Conservation (phyloP, 176 grass and related monocot species). For the Leersia perrieri region DNA sequence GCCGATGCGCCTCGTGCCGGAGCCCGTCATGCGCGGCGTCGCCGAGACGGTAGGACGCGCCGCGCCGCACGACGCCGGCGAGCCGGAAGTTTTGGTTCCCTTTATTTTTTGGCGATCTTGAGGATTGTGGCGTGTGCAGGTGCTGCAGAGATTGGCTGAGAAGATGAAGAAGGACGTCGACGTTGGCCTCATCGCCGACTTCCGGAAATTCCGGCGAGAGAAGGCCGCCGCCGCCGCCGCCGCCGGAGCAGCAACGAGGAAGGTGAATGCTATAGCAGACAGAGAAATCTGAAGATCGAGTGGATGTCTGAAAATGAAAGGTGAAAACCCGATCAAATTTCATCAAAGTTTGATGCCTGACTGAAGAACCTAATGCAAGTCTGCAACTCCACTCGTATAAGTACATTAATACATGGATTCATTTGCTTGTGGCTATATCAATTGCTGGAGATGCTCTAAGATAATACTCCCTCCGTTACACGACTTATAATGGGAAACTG, state of each 20-base stretch:
- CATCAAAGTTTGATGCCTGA: background rate
- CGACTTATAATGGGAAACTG: too few species aligned
- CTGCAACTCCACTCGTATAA: background rate
- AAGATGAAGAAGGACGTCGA: slow-evolving; percentile 76
- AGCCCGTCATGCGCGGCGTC: slow-evolving; percentile 48
- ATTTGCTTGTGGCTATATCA: background rate
- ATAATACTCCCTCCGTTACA: too few species aligned
- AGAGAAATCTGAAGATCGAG: slow-evolving; percentile 13
- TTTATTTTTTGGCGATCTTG: background rate
- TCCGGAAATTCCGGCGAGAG: slow-evolving; percentile 48
- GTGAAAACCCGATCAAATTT: background rate
- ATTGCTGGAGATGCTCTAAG: too few species aligned
- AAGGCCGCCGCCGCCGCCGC: slow-evolving; percentile 1
- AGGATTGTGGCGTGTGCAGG: slow-evolving; percentile 35
- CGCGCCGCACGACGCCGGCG: background rate
- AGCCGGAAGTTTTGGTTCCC: background rate
- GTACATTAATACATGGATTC: background rate
- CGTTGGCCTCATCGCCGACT: slow-evolving; percentile 62
- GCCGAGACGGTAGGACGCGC: slow-evolving; percentile 49
- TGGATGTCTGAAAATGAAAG: background rate
- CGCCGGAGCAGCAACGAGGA: background rate
- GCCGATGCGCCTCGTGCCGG: slow-evolving; percentile 47
- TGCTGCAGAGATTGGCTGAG: slow-evolving; percentile 53
- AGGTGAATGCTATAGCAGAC: background rate
- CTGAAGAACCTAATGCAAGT: background rate